Conservation (phyloP, 208 protist species). For the Acanthamoeba royreba region DNA sequence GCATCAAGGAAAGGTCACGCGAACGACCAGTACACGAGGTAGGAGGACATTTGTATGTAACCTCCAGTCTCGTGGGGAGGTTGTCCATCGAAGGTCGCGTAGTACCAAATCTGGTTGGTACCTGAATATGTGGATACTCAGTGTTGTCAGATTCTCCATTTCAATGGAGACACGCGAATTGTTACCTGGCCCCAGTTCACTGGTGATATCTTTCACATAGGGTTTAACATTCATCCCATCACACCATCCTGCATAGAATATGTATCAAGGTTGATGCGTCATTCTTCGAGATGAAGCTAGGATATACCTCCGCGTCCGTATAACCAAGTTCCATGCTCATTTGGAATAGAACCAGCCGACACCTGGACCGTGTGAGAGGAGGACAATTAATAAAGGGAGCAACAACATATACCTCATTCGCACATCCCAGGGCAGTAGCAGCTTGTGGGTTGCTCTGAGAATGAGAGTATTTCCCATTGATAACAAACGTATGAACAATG, state of each 20-base stretch:
- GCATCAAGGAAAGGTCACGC: too few relatives aligned
- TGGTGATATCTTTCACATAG: not conserved
- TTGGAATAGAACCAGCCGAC: not conserved
- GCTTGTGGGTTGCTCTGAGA: not conserved
- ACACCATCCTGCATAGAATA: not conserved
- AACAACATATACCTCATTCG: not conserved
- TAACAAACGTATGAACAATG: not conserved
- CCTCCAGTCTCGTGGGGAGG: not conserved
- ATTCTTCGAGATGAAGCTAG: not conserved
- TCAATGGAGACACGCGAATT: too few relatives aligned
- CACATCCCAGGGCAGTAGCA: not conserved
- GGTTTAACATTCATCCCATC: not conserved
- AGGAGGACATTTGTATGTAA: not conserved
- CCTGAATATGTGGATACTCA: too few relatives aligned
- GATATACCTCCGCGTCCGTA: not conserved
- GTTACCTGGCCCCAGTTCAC: not conserved
- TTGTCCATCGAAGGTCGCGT: not conserved
- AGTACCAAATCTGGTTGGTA: not conserved
- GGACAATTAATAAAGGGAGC: not conserved
- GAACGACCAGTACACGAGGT: slow-evolving; percentile 8
- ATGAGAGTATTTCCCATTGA: not conserved
- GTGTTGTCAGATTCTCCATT: too few relatives aligned
- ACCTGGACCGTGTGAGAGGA: not conserved
- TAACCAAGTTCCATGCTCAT: not conserved
- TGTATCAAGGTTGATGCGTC: not conserved